Evolutionary conservation across 352 stramenopile genomes (phyloP).

Genomic region (Plasmopara viticola): DNA sequence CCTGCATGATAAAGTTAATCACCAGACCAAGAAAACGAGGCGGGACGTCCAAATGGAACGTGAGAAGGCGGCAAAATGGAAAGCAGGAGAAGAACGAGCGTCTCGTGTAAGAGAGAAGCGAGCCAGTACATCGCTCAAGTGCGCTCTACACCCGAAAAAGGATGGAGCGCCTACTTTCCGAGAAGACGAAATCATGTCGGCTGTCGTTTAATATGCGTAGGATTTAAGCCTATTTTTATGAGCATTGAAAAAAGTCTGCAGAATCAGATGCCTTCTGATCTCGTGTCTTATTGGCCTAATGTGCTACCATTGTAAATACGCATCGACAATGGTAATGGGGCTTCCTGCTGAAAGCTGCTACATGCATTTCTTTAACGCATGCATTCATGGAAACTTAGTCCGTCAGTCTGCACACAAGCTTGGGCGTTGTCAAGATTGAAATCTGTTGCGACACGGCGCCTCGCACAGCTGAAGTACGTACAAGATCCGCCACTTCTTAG

Average conservation of each 20-base stretch:
- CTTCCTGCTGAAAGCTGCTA: slow-evolving; percentile 1
- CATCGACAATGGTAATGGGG: slow-evolving; percentile 17
- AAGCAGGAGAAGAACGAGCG: background rate
- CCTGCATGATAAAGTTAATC: background rate
- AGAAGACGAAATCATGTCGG: background rate
- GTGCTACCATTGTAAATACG: background rate
- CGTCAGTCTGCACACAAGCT: slow-evolving; percentile 92
- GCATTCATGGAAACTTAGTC: slow-evolving; percentile 38
- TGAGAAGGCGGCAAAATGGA: background rate
- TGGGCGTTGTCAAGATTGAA: slow-evolving; percentile 96
- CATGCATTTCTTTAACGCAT: background rate
- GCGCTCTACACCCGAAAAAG: background rate
- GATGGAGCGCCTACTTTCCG: background rate
- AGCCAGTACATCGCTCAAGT: background rate
- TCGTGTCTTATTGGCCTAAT: background rate
- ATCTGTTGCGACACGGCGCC: slow-evolving; percentile 93
- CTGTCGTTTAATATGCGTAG: background rate
- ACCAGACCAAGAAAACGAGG: background rate
- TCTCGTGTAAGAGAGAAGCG: background rate
- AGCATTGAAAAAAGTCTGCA: background rate
- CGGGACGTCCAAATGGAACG: background rate
- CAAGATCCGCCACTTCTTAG: slow-evolving; percentile 3
- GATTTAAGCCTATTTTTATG: slow-evolving; percentile 2
- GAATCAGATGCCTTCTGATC: too few species aligned
- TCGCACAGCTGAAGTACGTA: slow-evolving; percentile 65